Base-by-base conservation (phyloP, 768 basidiomycete species). In the Pleurotus giganteus region DNA sequence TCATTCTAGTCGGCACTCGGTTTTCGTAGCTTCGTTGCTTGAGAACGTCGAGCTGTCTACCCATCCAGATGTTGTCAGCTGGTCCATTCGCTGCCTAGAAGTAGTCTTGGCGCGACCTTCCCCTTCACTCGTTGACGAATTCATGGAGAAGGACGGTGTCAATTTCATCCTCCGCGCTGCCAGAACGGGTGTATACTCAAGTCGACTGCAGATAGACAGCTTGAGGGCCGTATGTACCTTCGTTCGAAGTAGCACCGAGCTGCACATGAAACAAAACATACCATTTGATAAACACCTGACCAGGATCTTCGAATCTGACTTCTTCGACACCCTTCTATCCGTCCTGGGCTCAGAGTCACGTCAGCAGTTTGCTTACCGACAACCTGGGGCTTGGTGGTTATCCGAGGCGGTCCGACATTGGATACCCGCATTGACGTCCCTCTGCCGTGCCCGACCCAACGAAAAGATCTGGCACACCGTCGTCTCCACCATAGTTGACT, bases 201-300 rank as follows among this genome's bases (percentile, higher is more conserved):
- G 70, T 56, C 67, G 71, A 13, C 68, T 75, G 4, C 73, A 75
- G 47, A 64, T 73, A 29, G 71, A 75, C 47, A 71, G 74, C 56
- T 62, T 75, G 57, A 67, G 74, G 24, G 69, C 69, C 2, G 55
- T 77, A 39, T 72, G 69, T 50, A 63, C 67, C 7, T 74, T 72
- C 58, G 63, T 77, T 26, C 61, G 59, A 7, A 70, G 70, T 51
- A 64, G 63, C 29, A 59, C 66, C 1, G 46, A 56, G 1, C 39
- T 66, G 54, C 57, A 58, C 52, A 41, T 31, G 36, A 60, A 49
- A 12, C 34, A 43, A 29, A 47, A 46, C 13, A 11, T 56, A 4
- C 55, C 58, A 2, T 57, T 61, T 28, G 34, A 58, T 26, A 36
- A 53, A 19, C 57, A 60, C 37, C 53, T 73, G 23, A 67, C 73